A percentile compares a stretch with the other conserved stretches of the same genome.
phyloP scores from a whole-genome alignment of 108 stramenopile species.

The Nannochloropsis gaditana region DNA sequence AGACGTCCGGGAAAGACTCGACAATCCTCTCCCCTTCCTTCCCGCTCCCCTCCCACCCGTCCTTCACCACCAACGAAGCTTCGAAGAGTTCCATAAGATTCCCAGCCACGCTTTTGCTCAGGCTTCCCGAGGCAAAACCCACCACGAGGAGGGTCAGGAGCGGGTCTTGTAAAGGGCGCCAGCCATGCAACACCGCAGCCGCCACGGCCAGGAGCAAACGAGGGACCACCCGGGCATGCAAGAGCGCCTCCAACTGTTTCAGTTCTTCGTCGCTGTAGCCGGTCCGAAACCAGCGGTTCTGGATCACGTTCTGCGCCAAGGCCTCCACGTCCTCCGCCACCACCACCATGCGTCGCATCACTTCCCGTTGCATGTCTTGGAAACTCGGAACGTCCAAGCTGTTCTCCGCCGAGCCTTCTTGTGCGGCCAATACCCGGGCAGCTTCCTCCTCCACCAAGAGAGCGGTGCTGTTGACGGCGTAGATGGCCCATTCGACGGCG shows the following conservation, averaged over 20 bases:
- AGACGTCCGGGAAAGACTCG: not conserved
- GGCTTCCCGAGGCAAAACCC: not conserved
- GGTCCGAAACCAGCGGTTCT: not conserved
- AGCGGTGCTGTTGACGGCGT: not conserved
- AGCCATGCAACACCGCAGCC: constrained; percentile 13
- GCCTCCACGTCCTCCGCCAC: not conserved
- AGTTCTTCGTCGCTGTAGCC: not conserved
- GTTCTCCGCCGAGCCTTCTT: not conserved
- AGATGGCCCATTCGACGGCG: not conserved
- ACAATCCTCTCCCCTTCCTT: not conserved
- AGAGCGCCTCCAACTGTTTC: not conserved
- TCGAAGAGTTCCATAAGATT: not conserved
- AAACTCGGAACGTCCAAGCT: not conserved
- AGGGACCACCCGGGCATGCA: not conserved
- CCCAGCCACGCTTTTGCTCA: not conserved
- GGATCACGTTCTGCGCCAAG: not conserved
- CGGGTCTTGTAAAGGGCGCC: constrained; percentile 7
- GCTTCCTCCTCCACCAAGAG: not conserved
- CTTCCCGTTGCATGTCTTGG: not conserved
- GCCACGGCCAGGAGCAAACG: not conserved
- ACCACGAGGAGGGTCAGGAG: not conserved
- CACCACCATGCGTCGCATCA: not conserved
- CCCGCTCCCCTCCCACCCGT: not conserved
- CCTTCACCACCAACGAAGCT: constrained; percentile 13
- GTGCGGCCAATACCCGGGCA: not conserved